These are phyloP conservation scores for Amanita polypyramis DNA, from an alignment of 768 basidiomycete species.

Conservation along the genomic window DNA sequence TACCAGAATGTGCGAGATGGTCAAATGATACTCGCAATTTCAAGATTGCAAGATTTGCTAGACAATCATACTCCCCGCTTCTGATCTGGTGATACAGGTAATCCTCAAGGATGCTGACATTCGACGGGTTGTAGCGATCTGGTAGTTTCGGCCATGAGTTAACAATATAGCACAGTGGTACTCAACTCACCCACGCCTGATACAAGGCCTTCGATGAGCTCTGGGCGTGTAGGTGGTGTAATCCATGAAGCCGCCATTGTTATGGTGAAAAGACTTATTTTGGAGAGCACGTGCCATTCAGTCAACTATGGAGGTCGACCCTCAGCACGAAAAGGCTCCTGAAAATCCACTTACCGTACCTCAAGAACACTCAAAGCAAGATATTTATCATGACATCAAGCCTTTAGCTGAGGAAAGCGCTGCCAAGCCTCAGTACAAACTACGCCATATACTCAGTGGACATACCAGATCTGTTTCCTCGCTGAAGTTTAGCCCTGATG, in stretches of 20 bases:
- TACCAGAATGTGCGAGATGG: neutral
- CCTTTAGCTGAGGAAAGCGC: neutral
- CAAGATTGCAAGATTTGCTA: constrained; percentile 90
- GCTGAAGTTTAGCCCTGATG: constrained; percentile 84
- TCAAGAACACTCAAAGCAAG: neutral
- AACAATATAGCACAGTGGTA: constrained; percentile 1
- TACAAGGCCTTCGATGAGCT: constrained; percentile 84
- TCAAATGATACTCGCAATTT: constrained; percentile 54
- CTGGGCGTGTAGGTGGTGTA: constrained; percentile 67
- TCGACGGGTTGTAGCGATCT: constrained; percentile 98
- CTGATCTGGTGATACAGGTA: constrained; percentile 93
- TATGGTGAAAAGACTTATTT: constrained; percentile 12
- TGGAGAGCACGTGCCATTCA: constrained; percentile 19
- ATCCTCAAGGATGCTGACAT: constrained; percentile 88
- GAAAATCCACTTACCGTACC: neutral
- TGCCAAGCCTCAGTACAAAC: constrained; percentile 28
- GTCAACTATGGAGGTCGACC: neutral
- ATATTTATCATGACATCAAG: neutral
- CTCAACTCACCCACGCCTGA: constrained; percentile 70
- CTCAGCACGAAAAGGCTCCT: neutral
- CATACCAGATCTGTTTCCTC: constrained; percentile 77
- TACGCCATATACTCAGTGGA: constrained; percentile 61
- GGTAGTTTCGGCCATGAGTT: constrained; percentile 3
- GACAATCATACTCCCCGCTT: constrained; percentile 85
- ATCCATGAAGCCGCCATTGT: constrained; percentile 58